Evolutionary conservation across 176 grass and related monocot genomes (phyloP), one percentile per base, ranked within the genome.

Genomic region (Triticum monococcum): DNA sequence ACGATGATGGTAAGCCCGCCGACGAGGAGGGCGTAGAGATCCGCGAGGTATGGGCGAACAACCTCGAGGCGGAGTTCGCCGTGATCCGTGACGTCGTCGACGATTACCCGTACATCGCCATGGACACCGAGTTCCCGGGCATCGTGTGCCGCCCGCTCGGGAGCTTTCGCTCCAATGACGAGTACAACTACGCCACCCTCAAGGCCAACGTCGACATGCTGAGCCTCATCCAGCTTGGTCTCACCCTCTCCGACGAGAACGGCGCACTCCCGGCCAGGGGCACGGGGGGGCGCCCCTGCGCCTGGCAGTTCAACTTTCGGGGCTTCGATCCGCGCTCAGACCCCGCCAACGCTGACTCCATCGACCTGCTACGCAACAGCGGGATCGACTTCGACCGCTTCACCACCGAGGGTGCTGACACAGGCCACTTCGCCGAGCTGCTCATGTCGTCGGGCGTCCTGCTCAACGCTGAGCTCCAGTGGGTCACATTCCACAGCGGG

Each of bases 91-190:
- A 72, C 13, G 32, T 89, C 72, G 64, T 94, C 70, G 95, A 97
- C 82, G 37, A 45, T 25, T 92, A 89, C 80, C 88, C 61, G 26
- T 94, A 52, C 64, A 83, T 97, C 5, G 94, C 92, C 18, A 97
- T 97, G 94, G 94, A 97, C 81, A 97, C 95, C 24, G 95, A 97
- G 92, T 97, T 94, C 83, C 95, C 95, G 16, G 95, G 95, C 41
- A 24, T 91, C 80, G 90, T 90, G 57, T 82, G 68, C 63, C 84
- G 90, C 40, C 72, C 84, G 11, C 17, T 80, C 45, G 86, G 63
- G 10, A 18, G 2, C 28, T 91, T 70, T 69, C 13, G 7, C 22
- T 83, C 28, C 75, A 17, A 59, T 30, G 83, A 78, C 67, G 86
- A 89, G 46, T 40, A 35, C 48, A 97, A 97, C 90, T 97, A 97